Base-by-base conservation (phyloP, 176 grass and related monocot genomes). In the Ensete glaucum region DNA sequence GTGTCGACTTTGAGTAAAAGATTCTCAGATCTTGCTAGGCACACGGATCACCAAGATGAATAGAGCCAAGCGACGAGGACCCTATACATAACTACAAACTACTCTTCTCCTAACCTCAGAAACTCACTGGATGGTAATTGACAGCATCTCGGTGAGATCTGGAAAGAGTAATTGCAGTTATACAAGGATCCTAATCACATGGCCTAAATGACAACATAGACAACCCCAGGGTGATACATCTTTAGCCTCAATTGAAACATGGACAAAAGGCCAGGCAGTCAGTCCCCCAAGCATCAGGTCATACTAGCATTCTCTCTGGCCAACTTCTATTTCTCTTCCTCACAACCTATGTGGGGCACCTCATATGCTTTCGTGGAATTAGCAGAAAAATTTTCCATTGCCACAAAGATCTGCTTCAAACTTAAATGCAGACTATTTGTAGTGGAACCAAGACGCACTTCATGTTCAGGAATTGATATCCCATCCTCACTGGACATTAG, bases 391-490 rank as follows among this genome's bases (percentile, higher is more conserved):
- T 50, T 80, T 78, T 92, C 87, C 85, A 90, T 86, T 4, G 79
- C 85, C 90, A 85, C 79, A 57, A 96, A 90, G 50, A 81, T 51
- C n/a, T 43, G 81, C 5, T 10, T 71, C 77, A 96, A 76, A 25
- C 76, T 75, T 14, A 54, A 77, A 29, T 88, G 87, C 53, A 96
- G 27, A 50, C 52, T 84, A 62, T 53, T 59, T n/a, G 25, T 1
- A 53, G 66, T 23, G 19, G 24, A 53, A 60, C 13, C 55, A 10
- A 53, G 53, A 55, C 52, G 58, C 2, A 76, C 50, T 73, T 48
- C 85, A 19, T 27, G 69, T 10, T 75, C 67, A 62, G 83, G 81
- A 67, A 82, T 76, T 49, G 74, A 60, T 24, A 82, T 23, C 8
- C 71, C 73, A n/a, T 55, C 75, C 77, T 87, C 82, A 57, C 62